Conservation (phyloP, 257 asterid species). For the Gentiana straminea region DNA sequence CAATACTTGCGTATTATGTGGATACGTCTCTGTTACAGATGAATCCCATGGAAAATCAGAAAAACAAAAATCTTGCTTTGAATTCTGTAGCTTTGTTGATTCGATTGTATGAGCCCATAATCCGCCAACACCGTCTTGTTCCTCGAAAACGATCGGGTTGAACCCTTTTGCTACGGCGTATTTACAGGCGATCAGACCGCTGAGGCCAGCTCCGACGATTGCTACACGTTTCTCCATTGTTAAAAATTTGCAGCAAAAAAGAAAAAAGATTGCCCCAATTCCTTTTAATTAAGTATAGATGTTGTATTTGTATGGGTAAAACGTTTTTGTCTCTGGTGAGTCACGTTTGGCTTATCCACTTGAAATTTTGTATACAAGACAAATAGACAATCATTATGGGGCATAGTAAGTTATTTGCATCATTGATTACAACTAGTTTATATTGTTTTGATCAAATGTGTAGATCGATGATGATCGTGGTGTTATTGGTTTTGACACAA, state of each 20-base stretch:
- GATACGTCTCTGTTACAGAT: slow-evolving; percentile 26
- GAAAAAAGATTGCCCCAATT: not conserved
- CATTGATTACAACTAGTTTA: too few species aligned
- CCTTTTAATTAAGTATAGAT: not conserved
- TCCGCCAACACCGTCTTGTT: slow-evolving; percentile 33
- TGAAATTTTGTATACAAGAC: too few species aligned
- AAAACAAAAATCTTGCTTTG: slow-evolving; percentile 23
- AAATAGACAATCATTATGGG: too few species aligned
- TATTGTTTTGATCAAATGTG: too few species aligned
- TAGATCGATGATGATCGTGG: too few species aligned
- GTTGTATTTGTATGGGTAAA: too few species aligned
- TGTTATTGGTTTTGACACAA: too few species aligned
- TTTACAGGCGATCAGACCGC: slow-evolving; percentile 66
- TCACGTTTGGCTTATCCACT: too few species aligned
- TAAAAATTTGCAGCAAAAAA: not conserved
- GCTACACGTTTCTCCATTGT: slow-evolving; percentile 46
- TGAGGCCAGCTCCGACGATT: slow-evolving; percentile 56
- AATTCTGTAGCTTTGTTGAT: slow-evolving; percentile 37
- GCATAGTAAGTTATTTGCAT: too few species aligned
- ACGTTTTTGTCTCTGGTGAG: too few species aligned
- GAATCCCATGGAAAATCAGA: slow-evolving; percentile 62
- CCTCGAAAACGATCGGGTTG: slow-evolving; percentile 40
- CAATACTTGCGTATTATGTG: slow-evolving; percentile 18
- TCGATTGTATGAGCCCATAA: slow-evolving; percentile 48
- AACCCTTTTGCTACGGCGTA: slow-evolving; percentile 35